Evolutionary conservation across 768 basidiomycete species (phyloP), one percentile per base, ranked within the genome.

Genomic region (Lactifluus hygrophoroides): DNA sequence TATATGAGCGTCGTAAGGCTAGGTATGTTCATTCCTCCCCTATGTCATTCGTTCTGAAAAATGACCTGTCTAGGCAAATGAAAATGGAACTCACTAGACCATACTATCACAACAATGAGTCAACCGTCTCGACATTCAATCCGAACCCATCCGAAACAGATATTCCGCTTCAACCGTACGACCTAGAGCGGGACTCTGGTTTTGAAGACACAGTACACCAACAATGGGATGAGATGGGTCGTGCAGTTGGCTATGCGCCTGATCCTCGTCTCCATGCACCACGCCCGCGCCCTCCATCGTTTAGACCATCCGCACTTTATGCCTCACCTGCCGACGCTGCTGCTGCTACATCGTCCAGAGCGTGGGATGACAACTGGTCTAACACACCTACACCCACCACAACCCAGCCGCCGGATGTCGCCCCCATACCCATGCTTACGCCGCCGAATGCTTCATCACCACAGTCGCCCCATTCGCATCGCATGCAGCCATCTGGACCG

Each of bases 1-100:
- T 90, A 51, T 81, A 87, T 57, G 80, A 77, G 11, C 74, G 84
- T 38, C 80, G 86, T 45, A 88, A 89, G 68, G 85, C 84, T 14
- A 76, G 87, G 83, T 87, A 59, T 65, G 69, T 69, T 16, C 34
- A 42, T 37, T 17, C 10, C 1, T 1, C 45, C 27, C 19, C 16
- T n/a, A n/a, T n/a, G 17, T 30, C 50, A 11, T 56, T 42, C 17
- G 42, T 30, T 0, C 57, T 51, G 49, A 38, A 46, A 48, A 21
- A 25, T 17, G 10, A 14, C 9, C 27, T 25, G 11, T 45, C 23
- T 54, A 85, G 84, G 16, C 84, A 85, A 77, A 75, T 69, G 21
- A 84, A 83, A 70, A 68, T 77, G 44, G 65, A 58, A 10, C 57
- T 56, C 51, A 53, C 57, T 51, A 17, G 60, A 50, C 16, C 64